A percentile compares a stretch with the other conserved stretches of the same genome.
Conservation (phyloP, 805 yeast species). For the Wickerhamomyces strasburgensis region DNA sequence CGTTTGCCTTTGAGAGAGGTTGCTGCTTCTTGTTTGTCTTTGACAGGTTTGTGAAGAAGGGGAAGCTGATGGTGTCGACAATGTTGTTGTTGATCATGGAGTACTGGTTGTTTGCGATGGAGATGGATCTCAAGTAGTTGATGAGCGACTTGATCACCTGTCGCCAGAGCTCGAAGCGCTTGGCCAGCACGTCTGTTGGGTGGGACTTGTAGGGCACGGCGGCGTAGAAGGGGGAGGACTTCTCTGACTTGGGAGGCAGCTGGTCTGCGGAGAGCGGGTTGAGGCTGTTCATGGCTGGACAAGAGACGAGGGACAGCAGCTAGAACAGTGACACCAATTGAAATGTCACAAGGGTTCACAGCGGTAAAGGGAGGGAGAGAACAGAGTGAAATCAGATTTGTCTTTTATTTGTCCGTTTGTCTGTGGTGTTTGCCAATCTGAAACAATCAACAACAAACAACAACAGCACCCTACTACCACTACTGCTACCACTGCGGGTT, state of each 20-base stretch:
- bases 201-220: constrained; percentile 54
- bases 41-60: constrained; percentile 29
- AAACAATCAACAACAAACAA: too few species aligned
- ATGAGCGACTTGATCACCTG: constrained; percentile 70
- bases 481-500: too few species aligned
- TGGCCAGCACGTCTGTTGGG: constrained; percentile 83
- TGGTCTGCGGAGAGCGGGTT: too few species aligned
- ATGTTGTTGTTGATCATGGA: constrained; percentile 74
- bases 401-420: too few species aligned
- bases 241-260: constrained; percentile 19
- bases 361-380: too few species aligned
- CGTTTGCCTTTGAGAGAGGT: background rate
- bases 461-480: too few species aligned
- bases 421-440: too few species aligned
- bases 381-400: too few species aligned
- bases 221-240: constrained; percentile 36
- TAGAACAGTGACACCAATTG: too few species aligned
- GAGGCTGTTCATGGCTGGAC: too few species aligned
- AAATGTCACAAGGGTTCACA: too few species aligned
- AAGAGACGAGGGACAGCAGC: too few species aligned
- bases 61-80: constrained; percentile 64
- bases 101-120: constrained; percentile 80
- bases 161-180: constrained; percentile 83
- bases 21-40: constrained; percentile 6
- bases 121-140: constrained; percentile 69